These are phyloP conservation scores for Curvularia eragrostidis DNA, from an alignment of 2,329 filamentous ascomycete species.

Conservation along the genomic window DNA sequence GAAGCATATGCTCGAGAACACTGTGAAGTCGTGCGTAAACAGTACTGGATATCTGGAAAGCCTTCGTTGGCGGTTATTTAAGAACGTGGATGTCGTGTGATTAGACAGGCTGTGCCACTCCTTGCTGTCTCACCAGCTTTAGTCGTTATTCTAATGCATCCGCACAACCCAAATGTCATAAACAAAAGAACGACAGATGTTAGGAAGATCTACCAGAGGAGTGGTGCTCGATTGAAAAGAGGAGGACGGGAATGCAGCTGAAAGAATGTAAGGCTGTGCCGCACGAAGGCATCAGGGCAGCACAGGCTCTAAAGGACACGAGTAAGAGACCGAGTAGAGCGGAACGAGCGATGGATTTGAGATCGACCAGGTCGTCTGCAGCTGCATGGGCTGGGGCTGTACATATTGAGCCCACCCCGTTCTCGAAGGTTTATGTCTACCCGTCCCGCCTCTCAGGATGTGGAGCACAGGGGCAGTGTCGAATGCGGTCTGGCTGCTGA, in stretches of 20 bases:
- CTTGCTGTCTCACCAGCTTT: background rate
- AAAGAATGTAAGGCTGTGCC: slow-evolving; percentile 18
- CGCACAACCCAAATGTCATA: background rate
- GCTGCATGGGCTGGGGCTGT: slow-evolving; percentile 29
- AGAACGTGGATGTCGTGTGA: background rate
- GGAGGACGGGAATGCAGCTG: slow-evolving; percentile 23
- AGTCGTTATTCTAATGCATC: background rate
- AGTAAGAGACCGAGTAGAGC: slow-evolving; percentile 10
- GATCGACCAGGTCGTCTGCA: slow-evolving; percentile 21
- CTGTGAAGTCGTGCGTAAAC: background rate
- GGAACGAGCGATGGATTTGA: slow-evolving; percentile 17
- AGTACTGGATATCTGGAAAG: background rate
- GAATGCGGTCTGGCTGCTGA: slow-evolving; percentile 37
- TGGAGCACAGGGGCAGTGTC: slow-evolving; percentile 35
- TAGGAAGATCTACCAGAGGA: slow-evolving; percentile 2
- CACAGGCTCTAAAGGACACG: slow-evolving; percentile 4
- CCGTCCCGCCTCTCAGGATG: slow-evolving; percentile 35
- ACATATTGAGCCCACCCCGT: slow-evolving; percentile 38
- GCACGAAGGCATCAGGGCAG: slow-evolving; percentile 10
- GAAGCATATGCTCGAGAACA: background rate
- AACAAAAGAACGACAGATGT: slow-evolving; percentile 4
- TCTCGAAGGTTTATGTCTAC: slow-evolving; percentile 35
- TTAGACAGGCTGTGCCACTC: background rate
- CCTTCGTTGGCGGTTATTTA: background rate
- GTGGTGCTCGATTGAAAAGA: slow-evolving; percentile 4